These are phyloP conservation scores for Cenchrus purpureus DNA, from an alignment of 176 grass and related monocot genomes.

Conservation along the genomic window DNA sequence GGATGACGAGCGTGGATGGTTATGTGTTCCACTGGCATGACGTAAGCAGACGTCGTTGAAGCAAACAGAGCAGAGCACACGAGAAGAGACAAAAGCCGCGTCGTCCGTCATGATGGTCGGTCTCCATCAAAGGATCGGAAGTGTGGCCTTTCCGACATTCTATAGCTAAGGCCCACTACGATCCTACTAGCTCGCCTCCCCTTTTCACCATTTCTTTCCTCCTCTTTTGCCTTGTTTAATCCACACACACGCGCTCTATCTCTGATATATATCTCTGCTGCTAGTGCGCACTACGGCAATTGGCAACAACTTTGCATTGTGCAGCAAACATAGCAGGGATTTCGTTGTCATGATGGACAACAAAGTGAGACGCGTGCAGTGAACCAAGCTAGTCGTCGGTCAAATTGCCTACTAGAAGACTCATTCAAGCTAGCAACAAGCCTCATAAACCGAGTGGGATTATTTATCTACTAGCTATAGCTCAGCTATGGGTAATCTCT, in stretches of 20 bases:
- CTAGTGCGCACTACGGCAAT: slow-evolving; percentile 34
- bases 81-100: background rate
- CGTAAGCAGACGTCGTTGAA: background rate
- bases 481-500: background rate
- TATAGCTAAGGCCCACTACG: slow-evolving; percentile 9
- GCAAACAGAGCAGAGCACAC: background rate
- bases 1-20: too few relatives aligned
- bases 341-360: slow-evolving; percentile 7
- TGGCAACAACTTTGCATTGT: background rate
- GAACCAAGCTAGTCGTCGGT: background rate
- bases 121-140: background rate
- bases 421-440: background rate
- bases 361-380: slow-evolving; percentile 15
- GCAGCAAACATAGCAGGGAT: background rate
- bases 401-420: slow-evolving; percentile 31
- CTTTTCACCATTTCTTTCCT: slow-evolving; percentile 31
- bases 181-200: background rate
- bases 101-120: background rate
- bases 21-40: slow-evolving; percentile 4
- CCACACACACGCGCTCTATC: background rate
- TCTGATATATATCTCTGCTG: background rate
- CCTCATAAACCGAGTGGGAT: background rate
- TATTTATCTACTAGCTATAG: background rate
- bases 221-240: slow-evolving; percentile 11
- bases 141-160: slow-evolving; percentile 2